Base-by-base conservation (phyloP, 768 basidiomycete genomes). In the Leccinellum albellum region DNA sequence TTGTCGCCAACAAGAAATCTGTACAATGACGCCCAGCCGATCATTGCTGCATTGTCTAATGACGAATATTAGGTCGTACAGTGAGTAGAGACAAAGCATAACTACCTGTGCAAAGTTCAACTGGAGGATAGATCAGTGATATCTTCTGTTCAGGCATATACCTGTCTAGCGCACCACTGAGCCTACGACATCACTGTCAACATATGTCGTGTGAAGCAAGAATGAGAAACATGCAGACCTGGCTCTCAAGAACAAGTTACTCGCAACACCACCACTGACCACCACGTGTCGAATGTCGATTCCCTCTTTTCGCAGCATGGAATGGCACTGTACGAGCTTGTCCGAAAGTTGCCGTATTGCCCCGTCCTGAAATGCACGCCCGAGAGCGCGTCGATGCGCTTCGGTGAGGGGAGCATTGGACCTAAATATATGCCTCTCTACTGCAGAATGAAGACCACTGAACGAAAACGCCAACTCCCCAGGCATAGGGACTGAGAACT, bases 41-140 rank as follows among this genome's bases (percentile, higher is more conserved):
- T 91, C 96, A 98, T 98, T 9, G 84, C 95, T 1, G 96, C 96
- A 70, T 98, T 98, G 65, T 98, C 96, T 95, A 61, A 21, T 13
- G 23, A 33, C 15, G 28, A 35, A 21, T 47, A 13, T 37, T 23
- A 44, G 51, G 37, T 52, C 26, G 40, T 14, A 52, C 5, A 32
- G 28, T 26, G 21, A n/a, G 20, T 9, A 2, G 23, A 53, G 24
- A 7, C 31, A 29, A 21, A 3, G 15, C 15, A 20, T 6, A 37
- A 2, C 76, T 53, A 89, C 92, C 92, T 66, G 93, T 96, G 67
- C 94, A 98, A 2, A 95, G 75, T 12, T 77, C 70, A 0, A 82
- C 76, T 0, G 93, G 91, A n/a, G 94, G 94, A 65, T 88, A 94
- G 31, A 84, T 70, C 7, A 89, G 71, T 1, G 71, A 66, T 53